Conservation (phyloP, 306 rosid species). For the Bauhinia variegata region DNA sequence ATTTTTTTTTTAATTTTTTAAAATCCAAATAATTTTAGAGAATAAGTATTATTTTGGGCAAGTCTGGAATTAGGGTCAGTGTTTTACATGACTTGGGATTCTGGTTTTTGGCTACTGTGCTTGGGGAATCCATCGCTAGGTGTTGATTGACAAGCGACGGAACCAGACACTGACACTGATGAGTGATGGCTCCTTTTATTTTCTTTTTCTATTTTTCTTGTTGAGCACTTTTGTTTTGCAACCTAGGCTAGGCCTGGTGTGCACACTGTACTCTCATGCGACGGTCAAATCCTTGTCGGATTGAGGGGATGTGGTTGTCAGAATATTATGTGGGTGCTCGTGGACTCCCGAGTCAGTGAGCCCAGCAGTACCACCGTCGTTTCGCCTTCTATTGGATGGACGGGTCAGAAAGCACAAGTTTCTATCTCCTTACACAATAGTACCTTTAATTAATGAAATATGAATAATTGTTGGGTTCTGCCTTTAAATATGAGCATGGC, state of each 20-base stretch:
- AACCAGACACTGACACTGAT: constrained; percentile 65
- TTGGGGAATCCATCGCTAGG: constrained; percentile 28
- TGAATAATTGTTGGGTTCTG: background rate
- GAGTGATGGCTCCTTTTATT: background rate
- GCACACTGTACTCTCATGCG: constrained; percentile 51
- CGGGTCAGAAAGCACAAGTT: background rate
- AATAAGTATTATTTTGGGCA: too few relatives aligned
- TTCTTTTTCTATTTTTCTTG: constrained; percentile 34
- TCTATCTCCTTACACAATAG: too few relatives aligned
- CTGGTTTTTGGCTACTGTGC: constrained; percentile 22
- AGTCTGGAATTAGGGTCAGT: too few relatives aligned
- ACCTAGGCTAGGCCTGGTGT: constrained; percentile 44
- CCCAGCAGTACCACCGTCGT: background rate
- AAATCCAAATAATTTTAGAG: too few relatives aligned
- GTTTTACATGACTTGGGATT: too few relatives aligned
- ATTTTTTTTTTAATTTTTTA: too few relatives aligned
- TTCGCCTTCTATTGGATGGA: background rate
- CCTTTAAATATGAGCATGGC: too few relatives aligned
- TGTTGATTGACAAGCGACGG: constrained; percentile 60
- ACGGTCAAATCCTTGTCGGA: constrained; percentile 58
- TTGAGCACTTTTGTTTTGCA: constrained; percentile 12
- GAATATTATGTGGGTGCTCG: constrained; percentile 33
- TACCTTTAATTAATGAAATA: too few relatives aligned
- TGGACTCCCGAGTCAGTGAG: constrained; percentile 28
- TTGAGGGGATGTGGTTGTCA: constrained; percentile 40